Conservation (phyloP, 805 yeast genomes). For the Candida hungchunana region DNA sequence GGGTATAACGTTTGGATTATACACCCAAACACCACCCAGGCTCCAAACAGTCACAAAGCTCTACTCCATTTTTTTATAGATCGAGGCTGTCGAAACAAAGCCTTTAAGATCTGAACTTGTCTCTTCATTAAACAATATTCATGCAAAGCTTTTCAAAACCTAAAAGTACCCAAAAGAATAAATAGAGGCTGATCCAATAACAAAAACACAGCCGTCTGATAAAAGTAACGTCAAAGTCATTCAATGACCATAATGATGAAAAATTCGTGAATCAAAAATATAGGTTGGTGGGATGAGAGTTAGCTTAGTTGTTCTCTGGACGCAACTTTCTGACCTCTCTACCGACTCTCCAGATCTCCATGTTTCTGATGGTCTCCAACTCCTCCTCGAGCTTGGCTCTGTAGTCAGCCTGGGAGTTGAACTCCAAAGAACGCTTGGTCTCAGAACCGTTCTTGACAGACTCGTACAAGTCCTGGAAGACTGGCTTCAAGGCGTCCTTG, state of each 20-base stretch:
- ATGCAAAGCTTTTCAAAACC: constrained; percentile 25
- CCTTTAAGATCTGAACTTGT: constrained; percentile 31
- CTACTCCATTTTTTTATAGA: constrained; percentile 1
- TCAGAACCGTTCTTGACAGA: constrained; percentile 94
- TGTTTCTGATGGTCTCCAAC: constrained; percentile 86
- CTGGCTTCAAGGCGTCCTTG: constrained; percentile 98
- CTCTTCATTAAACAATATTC: constrained; percentile 39
- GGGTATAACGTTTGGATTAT: background rate
- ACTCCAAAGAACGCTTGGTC: constrained; percentile 96
- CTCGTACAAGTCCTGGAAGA: constrained; percentile 92
- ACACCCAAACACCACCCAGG: constrained; percentile 1
- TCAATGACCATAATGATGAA: constrained; percentile 27
- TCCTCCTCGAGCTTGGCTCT: constrained; percentile 93
- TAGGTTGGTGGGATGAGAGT: constrained; percentile 12
- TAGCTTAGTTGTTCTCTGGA: constrained; percentile 89
- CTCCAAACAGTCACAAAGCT: constrained; percentile 1
- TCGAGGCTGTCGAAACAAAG: no score
- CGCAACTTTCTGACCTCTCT: constrained; percentile 99
- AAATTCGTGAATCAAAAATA: constrained; percentile 5
- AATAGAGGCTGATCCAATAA: constrained; percentile 13
- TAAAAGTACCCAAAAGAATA: constrained; percentile 16
- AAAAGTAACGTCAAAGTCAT: constrained; percentile 22
- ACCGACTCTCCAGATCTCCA: constrained; percentile 99
- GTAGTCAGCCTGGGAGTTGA: constrained; percentile 98
- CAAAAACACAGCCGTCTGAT: constrained; percentile 12